Percentiles rank a stretch among this genome's conserved stretches.
Evolutionary conservation across 169 alveolate species (phyloP).

Genomic region (Cyclospora cayetanensis): DNA sequence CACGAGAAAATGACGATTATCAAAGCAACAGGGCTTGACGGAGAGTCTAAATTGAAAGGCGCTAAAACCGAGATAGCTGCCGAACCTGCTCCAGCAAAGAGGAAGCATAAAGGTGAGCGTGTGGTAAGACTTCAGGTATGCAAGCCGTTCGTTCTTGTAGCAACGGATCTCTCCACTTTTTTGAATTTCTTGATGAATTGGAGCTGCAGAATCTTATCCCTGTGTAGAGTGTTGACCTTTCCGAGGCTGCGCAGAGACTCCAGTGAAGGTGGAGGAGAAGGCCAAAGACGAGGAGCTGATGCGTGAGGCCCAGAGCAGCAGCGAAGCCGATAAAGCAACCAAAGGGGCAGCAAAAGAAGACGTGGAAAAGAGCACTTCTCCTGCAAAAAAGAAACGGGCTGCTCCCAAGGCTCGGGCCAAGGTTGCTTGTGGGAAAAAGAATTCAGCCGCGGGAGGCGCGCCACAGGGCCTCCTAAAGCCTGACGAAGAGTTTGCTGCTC

Average conservation of each 20-base stretch:
- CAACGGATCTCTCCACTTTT: too few species aligned
- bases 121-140: too few species aligned
- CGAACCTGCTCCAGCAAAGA: background rate
- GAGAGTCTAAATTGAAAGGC: background rate
- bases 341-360: background rate
- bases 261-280: background rate
- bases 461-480: background rate
- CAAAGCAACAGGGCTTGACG: background rate
- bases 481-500: constrained; percentile 70
- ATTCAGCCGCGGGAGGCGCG: constrained; percentile 54
- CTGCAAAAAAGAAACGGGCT: constrained; percentile 39
- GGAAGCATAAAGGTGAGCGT: background rate
- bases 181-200: too few species aligned
- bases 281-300: background rate
- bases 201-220: too few species aligned
- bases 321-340: background rate
- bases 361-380: background rate
- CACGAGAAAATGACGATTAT: constrained; percentile 12
- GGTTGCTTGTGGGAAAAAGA: constrained; percentile 36
- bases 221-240: too few species aligned
- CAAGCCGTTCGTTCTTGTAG: too few species aligned
- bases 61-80: background rate
- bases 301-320: background rate
- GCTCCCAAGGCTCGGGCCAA: constrained; percentile 26
- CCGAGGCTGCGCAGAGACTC: background rate